Base-by-base conservation (phyloP, 2,329 filamentous ascomycete species). In the Talaromyces sp. region DNA sequence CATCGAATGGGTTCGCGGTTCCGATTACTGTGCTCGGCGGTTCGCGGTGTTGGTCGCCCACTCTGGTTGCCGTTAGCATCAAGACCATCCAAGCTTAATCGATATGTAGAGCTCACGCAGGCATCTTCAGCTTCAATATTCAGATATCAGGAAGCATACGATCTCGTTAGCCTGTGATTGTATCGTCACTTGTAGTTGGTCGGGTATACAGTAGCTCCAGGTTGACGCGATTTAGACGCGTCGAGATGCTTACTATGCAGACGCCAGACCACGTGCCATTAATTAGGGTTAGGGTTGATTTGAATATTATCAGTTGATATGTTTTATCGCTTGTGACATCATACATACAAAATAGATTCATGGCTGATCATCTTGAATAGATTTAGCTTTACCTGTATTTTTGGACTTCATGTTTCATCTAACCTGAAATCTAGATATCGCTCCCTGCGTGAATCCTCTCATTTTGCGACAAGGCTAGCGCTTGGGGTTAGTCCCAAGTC, bases 401-500 rank as follows among this genome's bases (percentile, higher is more conserved):
- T 18, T 54, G 31, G 16, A n/a, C 21, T 56, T 14, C 18, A 18
- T 40, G 21, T 25, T 9, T 40, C 23, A 42, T 18, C 21, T 31
- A 28, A 4, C 21, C 28, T 2, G 12, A 14, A 28, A 23, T n/a
- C 37, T 31, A 35, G 16, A 60, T 54, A 33, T 21, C 12, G 9
- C 16, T 14, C 6, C 23, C 28, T 16, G 23, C 23, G 14, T 23
- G 9, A 11, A 48, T 42, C n/a, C 62, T 65, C 42, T 75, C 65
- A 84, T 71, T 80, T 77, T 61, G 96, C 86, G 70, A 96, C 87
- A 69, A 99, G 80, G 54, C 91, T 93, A n/a, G 93, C 92, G 66
- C 91, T 96, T 5, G 95, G 95, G 3, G 93, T 88, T 65, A 97
- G 79, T 0, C 93, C 93, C 16, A 93, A 90, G 77, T 99, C 95